phyloP scores from a whole-genome alignment of 2,329 filamentous ascomycete species.

The Sporothrix curviconia region DNA sequence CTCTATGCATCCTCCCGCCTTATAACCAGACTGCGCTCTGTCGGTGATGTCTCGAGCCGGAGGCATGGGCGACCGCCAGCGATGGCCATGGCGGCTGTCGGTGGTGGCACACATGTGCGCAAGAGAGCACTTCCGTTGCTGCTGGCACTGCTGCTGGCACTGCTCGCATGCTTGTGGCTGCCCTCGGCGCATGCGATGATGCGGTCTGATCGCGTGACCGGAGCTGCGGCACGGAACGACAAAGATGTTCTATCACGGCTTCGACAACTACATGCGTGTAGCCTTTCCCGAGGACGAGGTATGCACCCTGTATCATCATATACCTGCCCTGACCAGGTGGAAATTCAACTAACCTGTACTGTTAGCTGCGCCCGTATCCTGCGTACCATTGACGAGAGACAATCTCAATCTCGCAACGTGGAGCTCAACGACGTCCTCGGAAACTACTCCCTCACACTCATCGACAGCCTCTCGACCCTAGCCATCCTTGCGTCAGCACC shows the following conservation, averaged over 20 bases:
- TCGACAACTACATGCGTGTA: conserved; percentile 86
- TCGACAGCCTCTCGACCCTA: conserved; percentile 90
- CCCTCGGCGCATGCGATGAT: conserved; percentile 47
- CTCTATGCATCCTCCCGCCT: conserved; percentile 28
- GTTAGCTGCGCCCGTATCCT: conserved; percentile 73
- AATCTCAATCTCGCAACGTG: conserved; percentile 67
- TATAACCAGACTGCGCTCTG: conserved; percentile 21
- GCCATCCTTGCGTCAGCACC: conserved; percentile 81
- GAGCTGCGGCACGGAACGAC: conserved; percentile 54
- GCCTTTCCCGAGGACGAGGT: conserved; percentile 95
- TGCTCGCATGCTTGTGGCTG: conserved; percentile 34
- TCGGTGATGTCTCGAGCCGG: conserved; percentile 36
- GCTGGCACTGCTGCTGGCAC: conserved; percentile 22
- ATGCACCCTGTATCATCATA: too few relatives aligned
- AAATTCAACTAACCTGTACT: conserved; percentile 17
- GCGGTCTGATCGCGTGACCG: conserved; percentile 47
- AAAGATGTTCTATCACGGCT: conserved; percentile 94
- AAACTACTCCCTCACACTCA: conserved; percentile 92
- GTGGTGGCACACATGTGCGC: background rate
- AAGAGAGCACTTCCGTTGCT: background rate
- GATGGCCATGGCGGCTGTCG: background rate
- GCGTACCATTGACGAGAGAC: conserved; percentile 77
- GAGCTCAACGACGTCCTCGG: conserved; percentile 93
- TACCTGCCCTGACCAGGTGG: too few relatives aligned
- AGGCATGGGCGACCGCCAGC: conserved; percentile 19